These are phyloP conservation scores for Curvularia eragrostidis DNA, from an alignment of 2,329 filamentous ascomycete genomes.

Conservation along the genomic window DNA sequence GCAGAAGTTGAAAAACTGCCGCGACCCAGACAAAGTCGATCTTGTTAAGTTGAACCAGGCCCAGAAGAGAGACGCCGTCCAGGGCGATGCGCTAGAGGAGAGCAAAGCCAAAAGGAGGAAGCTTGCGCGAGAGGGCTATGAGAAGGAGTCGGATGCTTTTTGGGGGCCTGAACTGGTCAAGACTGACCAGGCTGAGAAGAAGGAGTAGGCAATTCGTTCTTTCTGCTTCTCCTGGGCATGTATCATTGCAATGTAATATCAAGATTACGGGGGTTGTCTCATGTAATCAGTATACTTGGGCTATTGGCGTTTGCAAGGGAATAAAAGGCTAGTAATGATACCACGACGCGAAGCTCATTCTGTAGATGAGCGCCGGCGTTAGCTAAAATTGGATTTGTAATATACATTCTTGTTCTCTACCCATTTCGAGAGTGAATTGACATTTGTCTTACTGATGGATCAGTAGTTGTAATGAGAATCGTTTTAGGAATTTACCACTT, in stretches of 20 bases:
- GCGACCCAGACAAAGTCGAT: constrained; percentile 76
- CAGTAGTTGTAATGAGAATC: too few species aligned
- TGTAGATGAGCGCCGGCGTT: background rate
- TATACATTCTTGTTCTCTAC: too few species aligned
- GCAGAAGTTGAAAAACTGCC: constrained; percentile 74
- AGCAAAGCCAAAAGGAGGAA: constrained; percentile 55
- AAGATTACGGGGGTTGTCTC: background rate
- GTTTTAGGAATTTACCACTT: too few species aligned
- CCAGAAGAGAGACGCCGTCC: constrained; percentile 57
- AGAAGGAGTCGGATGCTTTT: constrained; percentile 56
- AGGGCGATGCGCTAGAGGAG: constrained; percentile 49
- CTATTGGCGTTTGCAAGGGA: background rate
- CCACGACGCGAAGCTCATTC: background rate
- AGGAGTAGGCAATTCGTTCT: background rate
- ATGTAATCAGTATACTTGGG: background rate
- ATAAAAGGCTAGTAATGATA: background rate
- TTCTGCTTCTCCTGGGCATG: background rate
- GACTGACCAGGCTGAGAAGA: constrained; percentile 14
- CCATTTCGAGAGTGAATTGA: too few species aligned
- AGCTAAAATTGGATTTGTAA: background rate
- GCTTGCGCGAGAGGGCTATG: constrained; percentile 51
- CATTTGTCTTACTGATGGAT: too few species aligned
- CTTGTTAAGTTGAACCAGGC: constrained; percentile 72
- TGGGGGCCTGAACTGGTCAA: constrained; percentile 51
- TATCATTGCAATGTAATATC: background rate